Conservation (phyloP, 1,284 basidiomycete genomes). For the Rhodotorula sp. region DNA sequence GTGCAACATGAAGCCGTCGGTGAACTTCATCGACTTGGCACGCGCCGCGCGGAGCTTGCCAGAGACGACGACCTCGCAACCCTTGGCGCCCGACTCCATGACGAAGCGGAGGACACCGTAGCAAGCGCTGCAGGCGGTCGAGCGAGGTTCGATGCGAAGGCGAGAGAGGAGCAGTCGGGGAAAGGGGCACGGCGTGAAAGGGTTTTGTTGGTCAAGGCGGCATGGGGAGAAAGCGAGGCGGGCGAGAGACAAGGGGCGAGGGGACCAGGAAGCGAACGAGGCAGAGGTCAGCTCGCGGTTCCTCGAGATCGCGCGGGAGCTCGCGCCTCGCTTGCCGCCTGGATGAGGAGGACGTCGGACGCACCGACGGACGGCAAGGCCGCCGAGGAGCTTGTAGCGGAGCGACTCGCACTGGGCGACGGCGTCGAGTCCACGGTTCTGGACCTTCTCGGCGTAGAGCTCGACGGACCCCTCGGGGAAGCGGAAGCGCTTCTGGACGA, state of each 20-base stretch:
- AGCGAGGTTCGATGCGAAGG: too few relatives aligned
- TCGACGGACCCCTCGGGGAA: conserved; percentile 99
- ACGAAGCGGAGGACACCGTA: conserved; percentile 99
- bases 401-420: conserved; percentile 98
- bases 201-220: too few relatives aligned
- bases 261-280: not conserved
- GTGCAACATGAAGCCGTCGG: conserved; percentile 99
- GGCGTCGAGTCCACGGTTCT: conserved; percentile 97
- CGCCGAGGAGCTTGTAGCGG: conserved; percentile 98
- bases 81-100: conserved; percentile 99
- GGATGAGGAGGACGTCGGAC: conserved; percentile 43
- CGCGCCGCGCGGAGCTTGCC: conserved; percentile 99
- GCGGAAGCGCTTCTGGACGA: conserved; percentile 99
- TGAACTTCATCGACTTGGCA: conserved; percentile 99
- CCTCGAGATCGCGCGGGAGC: not conserved
- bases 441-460: conserved; percentile 99
- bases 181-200: not conserved
- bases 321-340: too few relatives aligned
- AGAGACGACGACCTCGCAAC: conserved; percentile 99
- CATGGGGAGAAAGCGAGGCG: too few relatives aligned
- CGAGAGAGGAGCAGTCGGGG: not conserved
- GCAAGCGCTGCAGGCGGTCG: conserved; percentile 73
- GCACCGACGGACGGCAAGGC: conserved; percentile 95
- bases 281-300: not conserved
- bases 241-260: not conserved